Conservation (phyloP, 1,284 basidiomycete genomes). For the Meira miltonrushii region DNA sequence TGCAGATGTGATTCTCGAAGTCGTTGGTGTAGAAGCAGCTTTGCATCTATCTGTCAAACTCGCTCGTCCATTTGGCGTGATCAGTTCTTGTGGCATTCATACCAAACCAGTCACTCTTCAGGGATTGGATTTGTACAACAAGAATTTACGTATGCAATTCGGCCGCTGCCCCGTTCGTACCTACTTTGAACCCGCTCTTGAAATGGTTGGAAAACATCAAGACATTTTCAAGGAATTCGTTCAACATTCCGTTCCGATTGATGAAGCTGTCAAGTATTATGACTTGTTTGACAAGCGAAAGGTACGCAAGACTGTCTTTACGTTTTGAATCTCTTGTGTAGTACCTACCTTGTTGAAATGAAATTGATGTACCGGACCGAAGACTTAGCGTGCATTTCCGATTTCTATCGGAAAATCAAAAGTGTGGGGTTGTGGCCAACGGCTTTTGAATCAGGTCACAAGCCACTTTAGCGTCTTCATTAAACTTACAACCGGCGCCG, state of each 20-base stretch:
- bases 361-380: too few relatives aligned
- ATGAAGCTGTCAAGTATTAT: constrained; percentile 44
- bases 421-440: too few relatives aligned
- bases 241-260: constrained; percentile 38
- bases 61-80: constrained; percentile 72
- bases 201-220: constrained; percentile 35
- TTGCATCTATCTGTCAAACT: constrained; percentile 69
- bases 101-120: constrained; percentile 49
- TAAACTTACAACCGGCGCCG: too few relatives aligned
- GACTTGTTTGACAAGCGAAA: constrained; percentile 37
- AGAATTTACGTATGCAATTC: constrained; percentile 55
- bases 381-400: too few relatives aligned
- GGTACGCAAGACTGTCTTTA: constrained; percentile 21
- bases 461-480: too few relatives aligned
- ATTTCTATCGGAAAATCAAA: too few relatives aligned
- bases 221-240: constrained; percentile 45
- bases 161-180: constrained; percentile 69
- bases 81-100: constrained; percentile 70
- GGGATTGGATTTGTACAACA: constrained; percentile 61
- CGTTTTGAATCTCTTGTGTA: constrained; percentile 5
- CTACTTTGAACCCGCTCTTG: constrained; percentile 39
- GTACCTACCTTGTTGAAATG: too few relatives aligned
- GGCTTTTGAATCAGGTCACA: too few relatives aligned
- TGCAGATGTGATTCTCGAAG: constrained; percentile 59
- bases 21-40: constrained; percentile 72